Base-by-base conservation (phyloP, 2,329 filamentous ascomycete species). In the Cladophialophora exuberans region DNA sequence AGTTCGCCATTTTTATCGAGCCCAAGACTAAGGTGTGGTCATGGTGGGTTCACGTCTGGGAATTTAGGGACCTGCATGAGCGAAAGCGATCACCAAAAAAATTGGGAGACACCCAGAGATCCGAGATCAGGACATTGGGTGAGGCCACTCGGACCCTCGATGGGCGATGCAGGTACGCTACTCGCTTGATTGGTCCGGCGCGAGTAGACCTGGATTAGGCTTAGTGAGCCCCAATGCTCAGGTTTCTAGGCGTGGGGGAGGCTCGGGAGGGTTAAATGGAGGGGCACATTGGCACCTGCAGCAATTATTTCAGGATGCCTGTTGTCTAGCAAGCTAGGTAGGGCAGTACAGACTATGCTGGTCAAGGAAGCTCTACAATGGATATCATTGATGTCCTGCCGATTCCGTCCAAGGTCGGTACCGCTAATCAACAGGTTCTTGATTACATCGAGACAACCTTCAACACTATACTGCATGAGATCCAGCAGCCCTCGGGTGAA, bases 371-470 rank as follows among this genome's bases (percentile, higher is more conserved):
- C n/a, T n/a, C n/a, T n/a, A n/a, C n/a, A n/a, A n/a, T n/a, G n/a
- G n/a, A n/a, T n/a, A n/a, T n/a, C n/a, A n/a, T n/a, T n/a, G n/a
- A n/a, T n/a, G n/a, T n/a, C n/a, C n/a, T n/a, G n/a, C n/a, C n/a
- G n/a, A n/a, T n/a, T n/a, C n/a, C n/a, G n/a, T n/a, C n/a, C n/a
- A n/a, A n/a, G n/a, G n/a, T n/a, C n/a, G n/a, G 15, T 5, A 15
- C 43, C 2, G 56, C 46, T n/a, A 59, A 56, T 22, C 44, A 47
- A 17, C 60, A 52, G 36, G 62, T 62, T 17, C 47, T 62, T 15
- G 38, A 54, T 23, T 61, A 60, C 46, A 62, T 64, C 42, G 56
- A 61, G 39, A 17, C 20, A 13, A 61, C 59, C 10, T 60, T 62
- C 45, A 56, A 57, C 39, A 25, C 42, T 20, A 62, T 64, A 18